phyloP scores from a whole-genome alignment of 2,329 filamentous ascomycete genomes.

The Curvularia eragrostidis region DNA sequence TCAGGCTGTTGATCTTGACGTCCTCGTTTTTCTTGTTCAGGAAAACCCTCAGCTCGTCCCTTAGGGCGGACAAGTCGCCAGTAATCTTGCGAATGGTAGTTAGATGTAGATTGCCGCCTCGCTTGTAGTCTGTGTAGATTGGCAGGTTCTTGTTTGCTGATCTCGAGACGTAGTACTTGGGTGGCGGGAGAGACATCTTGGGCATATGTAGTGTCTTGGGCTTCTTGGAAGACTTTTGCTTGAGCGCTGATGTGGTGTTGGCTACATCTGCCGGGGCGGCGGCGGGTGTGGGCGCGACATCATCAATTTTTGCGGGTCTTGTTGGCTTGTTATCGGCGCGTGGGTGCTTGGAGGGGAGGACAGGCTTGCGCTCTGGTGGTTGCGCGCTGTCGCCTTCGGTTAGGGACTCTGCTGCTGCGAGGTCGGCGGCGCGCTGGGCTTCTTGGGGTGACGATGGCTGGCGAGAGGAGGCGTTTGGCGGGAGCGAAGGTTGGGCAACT shows the following conservation, averaged over 20 bases:
- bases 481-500: slow-evolving; percentile 26
- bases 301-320: slow-evolving; percentile 1
- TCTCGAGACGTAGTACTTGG: slow-evolving; percentile 73
- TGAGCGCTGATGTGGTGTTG: slow-evolving; percentile 18
- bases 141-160: slow-evolving; percentile 74
- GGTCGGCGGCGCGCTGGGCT: slow-evolving; percentile 38
- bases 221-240: slow-evolving; percentile 13
- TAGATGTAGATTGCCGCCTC: slow-evolving; percentile 75
- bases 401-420: slow-evolving; percentile 43
- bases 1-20: slow-evolving; percentile 66
- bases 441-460: slow-evolving; percentile 44
- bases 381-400: slow-evolving; percentile 46
- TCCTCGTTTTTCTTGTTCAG: slow-evolving; percentile 65
- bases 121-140: slow-evolving; percentile 76
- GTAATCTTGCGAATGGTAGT: slow-evolving; percentile 81
- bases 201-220: slow-evolving; percentile 7
- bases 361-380: slow-evolving; percentile 30
- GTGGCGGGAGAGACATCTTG: slow-evolving; percentile 28
- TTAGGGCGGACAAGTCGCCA: slow-evolving; percentile 71
- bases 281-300: slow-evolving; percentile 5
- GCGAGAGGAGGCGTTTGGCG: slow-evolving; percentile 28
- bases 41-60: slow-evolving; percentile 66
- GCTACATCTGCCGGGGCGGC: slow-evolving; percentile 4
- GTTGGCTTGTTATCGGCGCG: slow-evolving; percentile 15
- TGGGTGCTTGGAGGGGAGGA: slow-evolving; percentile 27